phyloP scores from a whole-genome alignment of 2,329 filamentous ascomycete species.

The Aspergillus proliferans region DNA sequence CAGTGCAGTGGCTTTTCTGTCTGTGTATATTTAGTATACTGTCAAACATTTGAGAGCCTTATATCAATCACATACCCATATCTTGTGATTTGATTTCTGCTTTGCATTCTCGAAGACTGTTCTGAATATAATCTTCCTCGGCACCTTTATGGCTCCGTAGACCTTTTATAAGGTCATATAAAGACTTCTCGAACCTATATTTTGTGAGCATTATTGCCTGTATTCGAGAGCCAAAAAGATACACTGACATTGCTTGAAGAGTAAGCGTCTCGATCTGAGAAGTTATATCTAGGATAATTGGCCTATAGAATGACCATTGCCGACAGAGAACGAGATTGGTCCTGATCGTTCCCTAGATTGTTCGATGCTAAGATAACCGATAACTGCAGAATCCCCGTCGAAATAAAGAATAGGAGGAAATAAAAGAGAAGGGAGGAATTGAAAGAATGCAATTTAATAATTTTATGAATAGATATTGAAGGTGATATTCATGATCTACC shows the following conservation, averaged over 20 bases:
- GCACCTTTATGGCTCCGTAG: conserved; percentile 91
- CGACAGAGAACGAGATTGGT: no score
- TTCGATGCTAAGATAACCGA: not conserved
- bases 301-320: not conserved
- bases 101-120: conserved; percentile 90
- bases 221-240: not conserved
- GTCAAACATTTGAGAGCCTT: not conserved
- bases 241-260: not conserved
- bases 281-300: no score
- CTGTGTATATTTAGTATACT: conserved; percentile 38
- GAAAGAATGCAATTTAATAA: no score
- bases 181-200: conserved; percentile 92
- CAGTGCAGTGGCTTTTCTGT: conserved; percentile 92
- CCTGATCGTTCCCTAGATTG: not conserved
- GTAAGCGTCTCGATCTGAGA: no score
- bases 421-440: no score
- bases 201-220: not conserved
- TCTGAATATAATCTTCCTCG: conserved; percentile 91
- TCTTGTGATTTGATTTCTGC: conserved; percentile 87
- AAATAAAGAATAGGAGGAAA: no score
- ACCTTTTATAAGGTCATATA: conserved; percentile 97
- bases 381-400: no score
- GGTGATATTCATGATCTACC: no score
- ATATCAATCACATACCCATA: conserved; percentile 59
- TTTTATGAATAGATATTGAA: no score